Percentiles rank a stretch among this genome's conserved stretches.
Conservation (phyloP, 2,329 filamentous ascomycete species). For the Phyllachora maydis region DNA sequence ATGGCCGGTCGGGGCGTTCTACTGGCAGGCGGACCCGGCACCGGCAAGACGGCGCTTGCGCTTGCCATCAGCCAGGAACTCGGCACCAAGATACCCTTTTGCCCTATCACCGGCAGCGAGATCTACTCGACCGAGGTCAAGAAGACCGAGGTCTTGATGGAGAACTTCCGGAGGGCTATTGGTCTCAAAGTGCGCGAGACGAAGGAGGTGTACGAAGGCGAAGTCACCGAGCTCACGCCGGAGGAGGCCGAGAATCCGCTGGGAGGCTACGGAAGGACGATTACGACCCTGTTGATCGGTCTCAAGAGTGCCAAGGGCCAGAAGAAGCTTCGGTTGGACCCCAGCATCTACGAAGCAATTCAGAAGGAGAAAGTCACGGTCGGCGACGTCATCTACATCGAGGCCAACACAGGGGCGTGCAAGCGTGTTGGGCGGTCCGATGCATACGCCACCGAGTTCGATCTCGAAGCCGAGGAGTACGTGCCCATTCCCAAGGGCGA, state of each 20-base stretch:
- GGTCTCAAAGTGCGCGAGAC: slow-evolving; percentile 94
- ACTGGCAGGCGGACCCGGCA: slow-evolving; percentile 84
- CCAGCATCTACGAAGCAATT: slow-evolving; percentile 97
- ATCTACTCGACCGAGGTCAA: slow-evolving; percentile 97
- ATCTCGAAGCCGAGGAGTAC: slow-evolving; percentile 96
- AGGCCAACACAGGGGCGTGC: slow-evolving; percentile 95
- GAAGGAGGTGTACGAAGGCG: slow-evolving; percentile 97
- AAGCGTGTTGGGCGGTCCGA: slow-evolving; percentile 93
- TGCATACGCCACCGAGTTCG: slow-evolving; percentile 95
- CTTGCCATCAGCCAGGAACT: slow-evolving; percentile 92
- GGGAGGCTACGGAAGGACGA: slow-evolving; percentile 91
- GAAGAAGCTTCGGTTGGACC: slow-evolving; percentile 92
- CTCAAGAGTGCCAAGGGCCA: slow-evolving; percentile 91
- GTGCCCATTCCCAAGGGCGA: slow-evolving; percentile 97
- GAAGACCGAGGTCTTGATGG: slow-evolving; percentile 98
- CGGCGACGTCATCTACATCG: slow-evolving; percentile 96
- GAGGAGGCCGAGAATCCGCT: slow-evolving; percentile 97
- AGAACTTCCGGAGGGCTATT: slow-evolving; percentile 95
- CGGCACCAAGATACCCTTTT: slow-evolving; percentile 95
- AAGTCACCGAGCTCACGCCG: slow-evolving; percentile 91
- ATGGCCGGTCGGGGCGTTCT: slow-evolving; percentile 92
- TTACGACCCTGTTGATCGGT: slow-evolving; percentile 84
- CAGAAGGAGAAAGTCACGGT: slow-evolving; percentile 94
- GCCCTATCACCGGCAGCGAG: slow-evolving; percentile 93
- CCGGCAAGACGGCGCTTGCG: slow-evolving; percentile 90